Conservation (phyloP, 2,329 filamentous ascomycete genomes). For the Herpotrichia juniperi region DNA sequence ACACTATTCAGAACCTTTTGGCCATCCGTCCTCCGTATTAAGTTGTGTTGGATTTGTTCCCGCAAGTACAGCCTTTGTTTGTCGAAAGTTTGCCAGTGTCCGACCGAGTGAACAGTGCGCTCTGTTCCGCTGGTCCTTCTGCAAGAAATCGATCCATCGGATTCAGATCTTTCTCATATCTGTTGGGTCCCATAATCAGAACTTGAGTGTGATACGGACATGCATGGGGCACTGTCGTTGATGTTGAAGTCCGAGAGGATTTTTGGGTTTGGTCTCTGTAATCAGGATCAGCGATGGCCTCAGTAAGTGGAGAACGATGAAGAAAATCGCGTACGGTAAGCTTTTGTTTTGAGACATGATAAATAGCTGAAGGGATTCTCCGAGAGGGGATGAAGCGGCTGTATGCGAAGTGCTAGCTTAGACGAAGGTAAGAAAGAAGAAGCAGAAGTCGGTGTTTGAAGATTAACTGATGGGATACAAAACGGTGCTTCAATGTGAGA, state of each 20-base stretch:
- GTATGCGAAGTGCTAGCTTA: too few species aligned
- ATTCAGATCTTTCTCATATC: constrained; percentile 5
- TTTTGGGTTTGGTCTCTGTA: background rate
- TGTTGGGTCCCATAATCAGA: constrained; percentile 7
- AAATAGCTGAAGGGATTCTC: background rate
- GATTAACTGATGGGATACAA: too few species aligned
- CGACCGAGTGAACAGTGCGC: constrained; percentile 22
- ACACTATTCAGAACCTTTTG: too few species aligned
- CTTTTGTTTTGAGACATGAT: constrained; percentile 4
- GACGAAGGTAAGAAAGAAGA: too few species aligned
- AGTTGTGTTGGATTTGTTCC: too few species aligned
- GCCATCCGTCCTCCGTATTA: too few species aligned
- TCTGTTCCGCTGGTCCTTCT: constrained; percentile 26
- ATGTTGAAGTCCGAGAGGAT: background rate
- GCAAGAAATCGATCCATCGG: constrained; percentile 30
- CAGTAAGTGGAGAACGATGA: background rate
- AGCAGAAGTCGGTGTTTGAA: too few species aligned
- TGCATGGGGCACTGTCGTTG: background rate
- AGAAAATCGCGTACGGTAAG: background rate
- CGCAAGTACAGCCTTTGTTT: constrained; percentile 21
- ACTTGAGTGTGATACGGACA: constrained; percentile 19
- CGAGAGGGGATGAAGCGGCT: background rate
- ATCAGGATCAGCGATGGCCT: background rate
- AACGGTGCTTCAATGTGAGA: too few species aligned
- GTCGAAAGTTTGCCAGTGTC: constrained; percentile 24